Evolutionary conservation across 208 protist species (phyloP), one percentile per base, ranked within the genome.

Genomic region (Acanthamoeba castellanii): DNA sequence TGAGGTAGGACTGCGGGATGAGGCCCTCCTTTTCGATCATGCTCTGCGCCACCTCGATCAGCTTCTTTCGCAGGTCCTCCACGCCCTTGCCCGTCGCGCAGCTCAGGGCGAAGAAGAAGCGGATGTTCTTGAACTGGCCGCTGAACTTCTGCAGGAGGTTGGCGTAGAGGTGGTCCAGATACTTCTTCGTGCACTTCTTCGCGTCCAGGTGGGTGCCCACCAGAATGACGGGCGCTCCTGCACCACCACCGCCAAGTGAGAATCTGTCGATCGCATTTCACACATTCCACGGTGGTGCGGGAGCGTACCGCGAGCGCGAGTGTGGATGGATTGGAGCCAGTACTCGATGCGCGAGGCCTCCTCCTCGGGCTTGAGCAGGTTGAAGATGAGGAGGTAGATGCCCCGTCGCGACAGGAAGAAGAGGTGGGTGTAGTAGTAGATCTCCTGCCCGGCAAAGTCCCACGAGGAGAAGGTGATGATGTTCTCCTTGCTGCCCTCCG

Each of bases 271-370:
- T 18, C 30, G 45, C 45, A 45, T 18, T 88, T 9, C 30, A 32
- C 20, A 22, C 18, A 52, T 14, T 34, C 27, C 42, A 5, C 42
- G 42, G 20, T 9, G 42, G 20, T 9, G 27, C 1, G 61, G 5
- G 9, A 1, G 25, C 50, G 37, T 34, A 93, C 68, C 34, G 7
- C 66, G 88, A 18, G 70, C 74, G 37, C 90, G 90, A 45, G 90
- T 85, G 90, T 94, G 57, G 14, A 94, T 94, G 59, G 70, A 85
- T 68, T 94, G 90, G 25, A 94, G 90, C 90, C 90, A 94, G 70
- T 94, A 94, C n/a, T 94, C 90, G 34, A 94, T 74, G 34, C 61
- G 66, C 9, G 45, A 61, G 13, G 57, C 27, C 66, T 68, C 57
- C 42, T 92, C 50, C 61, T 78, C 37, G 87, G 57, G 61, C 57